phyloP scores from a whole-genome alignment of 2,329 filamentous ascomycete genomes.

The Rutstroemia sp. region DNA sequence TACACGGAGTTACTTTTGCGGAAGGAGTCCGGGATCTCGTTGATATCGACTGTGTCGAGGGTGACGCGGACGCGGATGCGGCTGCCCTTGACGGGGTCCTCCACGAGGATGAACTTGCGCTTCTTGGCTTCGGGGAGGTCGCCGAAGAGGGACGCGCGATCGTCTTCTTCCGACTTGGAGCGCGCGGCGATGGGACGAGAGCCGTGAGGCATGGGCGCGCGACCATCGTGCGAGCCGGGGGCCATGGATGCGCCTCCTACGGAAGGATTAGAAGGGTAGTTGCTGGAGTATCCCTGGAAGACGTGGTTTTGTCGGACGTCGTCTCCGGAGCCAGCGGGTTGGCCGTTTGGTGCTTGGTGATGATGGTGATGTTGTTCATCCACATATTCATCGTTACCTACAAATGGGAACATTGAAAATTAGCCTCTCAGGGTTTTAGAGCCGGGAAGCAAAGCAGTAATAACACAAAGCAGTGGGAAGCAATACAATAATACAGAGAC shows the following conservation, averaged over 20 bases:
- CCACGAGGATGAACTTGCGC: constrained; percentile 93
- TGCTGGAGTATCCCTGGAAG: constrained; percentile 60
- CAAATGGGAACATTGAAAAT: constrained; percentile 23
- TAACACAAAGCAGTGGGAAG: constrained; percentile 11
- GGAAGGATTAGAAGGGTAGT: constrained; percentile 53
- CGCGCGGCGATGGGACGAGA: constrained; percentile 33
- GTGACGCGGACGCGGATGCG: constrained; percentile 85
- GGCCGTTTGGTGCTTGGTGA: constrained; percentile 50
- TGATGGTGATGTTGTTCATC: constrained; percentile 62
- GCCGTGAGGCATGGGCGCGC: constrained; percentile 40
- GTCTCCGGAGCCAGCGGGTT: constrained; percentile 44
- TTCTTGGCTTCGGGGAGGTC: constrained; percentile 85
- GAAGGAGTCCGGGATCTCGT: constrained; percentile 94
- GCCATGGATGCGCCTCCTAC: constrained; percentile 54
- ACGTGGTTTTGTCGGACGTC: constrained; percentile 69
- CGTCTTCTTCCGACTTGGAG: constrained; percentile 31
- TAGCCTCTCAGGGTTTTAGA: constrained; percentile 27
- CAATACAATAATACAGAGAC: constrained; percentile 24
- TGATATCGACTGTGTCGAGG: constrained; percentile 87
- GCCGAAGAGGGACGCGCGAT: constrained; percentile 69
- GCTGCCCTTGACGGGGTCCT: constrained; percentile 74
- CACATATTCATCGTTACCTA: constrained; percentile 56
- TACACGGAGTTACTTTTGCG: constrained; percentile 85
- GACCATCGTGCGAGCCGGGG: constrained; percentile 41
- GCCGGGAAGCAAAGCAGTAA: constrained; percentile 22